Conservation (phyloP, 768 basidiomycete species). For the Sporobolomyces pararoseus region DNA sequence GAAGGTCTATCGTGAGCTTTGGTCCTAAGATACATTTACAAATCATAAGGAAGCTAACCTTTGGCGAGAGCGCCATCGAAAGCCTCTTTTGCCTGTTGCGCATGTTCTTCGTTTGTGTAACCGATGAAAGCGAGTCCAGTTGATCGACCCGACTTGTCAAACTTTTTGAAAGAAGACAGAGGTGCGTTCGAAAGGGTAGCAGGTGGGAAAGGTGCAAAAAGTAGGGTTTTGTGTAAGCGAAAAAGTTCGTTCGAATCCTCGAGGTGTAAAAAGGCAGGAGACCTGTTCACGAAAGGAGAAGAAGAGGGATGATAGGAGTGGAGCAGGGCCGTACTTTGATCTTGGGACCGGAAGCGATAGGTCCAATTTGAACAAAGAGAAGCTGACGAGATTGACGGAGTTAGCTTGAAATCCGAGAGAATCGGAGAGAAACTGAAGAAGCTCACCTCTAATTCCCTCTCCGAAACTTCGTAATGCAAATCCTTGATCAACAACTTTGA, state of each 20-base stretch:
- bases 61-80: conserved; percentile 45
- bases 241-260: not conserved
- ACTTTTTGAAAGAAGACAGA: conserved; percentile 35
- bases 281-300: not conserved
- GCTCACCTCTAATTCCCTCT: conserved; percentile 45
- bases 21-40: not conserved
- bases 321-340: conserved; percentile 46
- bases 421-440: not conserved
- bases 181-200: not conserved
- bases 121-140: conserved; percentile 40
- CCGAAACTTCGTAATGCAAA: conserved; percentile 46
- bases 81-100: conserved; percentile 41
- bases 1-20: not conserved
- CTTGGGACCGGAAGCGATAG: conserved; percentile 38
- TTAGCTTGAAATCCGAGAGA: not conserved
- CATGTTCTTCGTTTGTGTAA: conserved; percentile 38
- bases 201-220: not conserved
- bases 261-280: not conserved
- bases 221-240: conserved; percentile 20
- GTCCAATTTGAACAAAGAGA: conserved; percentile 45
- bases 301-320: not conserved
- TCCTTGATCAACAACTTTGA: conserved; percentile 40
- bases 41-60: conserved; percentile 24
- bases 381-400: conserved; percentile 9
- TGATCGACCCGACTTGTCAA: conserved; percentile 45